Conservation (phyloP, 208 protist genomes). For the Trypanosoma brucei region DNA sequence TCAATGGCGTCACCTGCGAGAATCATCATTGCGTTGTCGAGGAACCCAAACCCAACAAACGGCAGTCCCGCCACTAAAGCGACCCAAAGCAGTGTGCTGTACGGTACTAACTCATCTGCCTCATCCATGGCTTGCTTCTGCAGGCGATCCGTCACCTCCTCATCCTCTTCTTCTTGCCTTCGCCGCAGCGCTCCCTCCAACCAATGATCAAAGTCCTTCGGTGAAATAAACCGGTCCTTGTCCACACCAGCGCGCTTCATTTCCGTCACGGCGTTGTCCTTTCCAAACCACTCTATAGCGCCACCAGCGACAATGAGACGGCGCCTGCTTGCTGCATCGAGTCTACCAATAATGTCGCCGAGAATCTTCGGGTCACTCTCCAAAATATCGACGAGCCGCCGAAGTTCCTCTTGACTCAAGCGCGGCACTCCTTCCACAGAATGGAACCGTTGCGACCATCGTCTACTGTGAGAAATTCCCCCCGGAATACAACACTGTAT, state of each 20-base stretch:
- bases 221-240: conserved; percentile 76
- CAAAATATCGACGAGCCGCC: conserved; percentile 58
- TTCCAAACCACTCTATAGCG: conserved; percentile 90
- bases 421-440: not conserved
- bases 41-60: conserved; percentile 90
- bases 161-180: conserved; percentile 26
- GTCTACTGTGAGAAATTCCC: not conserved
- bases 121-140: conserved; percentile 2
- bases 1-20: conserved; percentile 88
- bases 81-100: conserved; percentile 58
- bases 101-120: conserved; percentile 30
- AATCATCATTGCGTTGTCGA: conserved; percentile 90
- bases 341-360: conserved; percentile 68
- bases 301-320: conserved; percentile 81
- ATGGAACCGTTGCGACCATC: not conserved
- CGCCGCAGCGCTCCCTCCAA: conserved; percentile 77
- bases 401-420: conserved; percentile 40
- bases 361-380: conserved; percentile 80
- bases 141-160: conserved; percentile 1
- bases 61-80: conserved; percentile 78
- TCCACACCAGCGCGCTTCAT: conserved; percentile 77
- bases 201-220: conserved; percentile 91
- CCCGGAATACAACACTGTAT: conserved; percentile 1
- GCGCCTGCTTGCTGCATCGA: conserved; percentile 68
- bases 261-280: conserved; percentile 75